phyloP scores from a whole-genome alignment of 352 stramenopile species.

The Phytophthora palmivora region DNA sequence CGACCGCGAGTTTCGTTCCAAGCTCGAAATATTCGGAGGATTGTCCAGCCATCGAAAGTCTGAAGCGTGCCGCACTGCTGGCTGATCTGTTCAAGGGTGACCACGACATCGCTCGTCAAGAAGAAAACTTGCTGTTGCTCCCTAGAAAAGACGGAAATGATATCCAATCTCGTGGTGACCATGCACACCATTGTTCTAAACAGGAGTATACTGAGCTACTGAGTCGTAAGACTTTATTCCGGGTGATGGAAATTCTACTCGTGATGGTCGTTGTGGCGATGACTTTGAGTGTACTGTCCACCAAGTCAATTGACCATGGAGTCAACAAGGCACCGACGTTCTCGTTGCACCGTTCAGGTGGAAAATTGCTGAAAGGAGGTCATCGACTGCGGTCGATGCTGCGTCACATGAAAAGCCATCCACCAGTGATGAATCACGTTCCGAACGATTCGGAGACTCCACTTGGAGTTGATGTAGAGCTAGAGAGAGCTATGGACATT shows the following conservation, averaged over 20 bases:
- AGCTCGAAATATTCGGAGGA: too few relatives aligned
- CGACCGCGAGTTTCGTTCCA: slow-evolving; percentile 4
- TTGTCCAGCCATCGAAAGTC: slow-evolving; percentile 1
- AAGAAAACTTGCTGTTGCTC: slow-evolving; percentile 27
- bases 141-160: slow-evolving; percentile 13
- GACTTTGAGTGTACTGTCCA: slow-evolving; percentile 27
- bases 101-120: slow-evolving; percentile 2
- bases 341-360: slow-evolving; percentile 36
- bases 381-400: slow-evolving; percentile 38
- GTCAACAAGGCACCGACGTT: slow-evolving; percentile 20
- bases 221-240: slow-evolving; percentile 11
- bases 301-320: slow-evolving; percentile 11
- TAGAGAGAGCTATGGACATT: slow-evolving; percentile 73
- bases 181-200: background rate
- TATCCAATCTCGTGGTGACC: background rate
- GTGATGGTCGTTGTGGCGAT: slow-evolving; percentile 31
- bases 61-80: slow-evolving; percentile 23
- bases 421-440: slow-evolving; percentile 10
- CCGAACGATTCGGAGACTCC: slow-evolving; percentile 25
- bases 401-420: slow-evolving; percentile 34
- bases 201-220: slow-evolving; percentile 1
- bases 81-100: slow-evolving; percentile 19
- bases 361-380: slow-evolving; percentile 34
- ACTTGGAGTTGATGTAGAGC: slow-evolving; percentile 49
- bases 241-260: slow-evolving; percentile 29